A percentile compares a stretch with the other conserved stretches of the same genome.
Conservation (phyloP, 176 grass and related monocot genomes). For the Oryza longistaminata region DNA sequence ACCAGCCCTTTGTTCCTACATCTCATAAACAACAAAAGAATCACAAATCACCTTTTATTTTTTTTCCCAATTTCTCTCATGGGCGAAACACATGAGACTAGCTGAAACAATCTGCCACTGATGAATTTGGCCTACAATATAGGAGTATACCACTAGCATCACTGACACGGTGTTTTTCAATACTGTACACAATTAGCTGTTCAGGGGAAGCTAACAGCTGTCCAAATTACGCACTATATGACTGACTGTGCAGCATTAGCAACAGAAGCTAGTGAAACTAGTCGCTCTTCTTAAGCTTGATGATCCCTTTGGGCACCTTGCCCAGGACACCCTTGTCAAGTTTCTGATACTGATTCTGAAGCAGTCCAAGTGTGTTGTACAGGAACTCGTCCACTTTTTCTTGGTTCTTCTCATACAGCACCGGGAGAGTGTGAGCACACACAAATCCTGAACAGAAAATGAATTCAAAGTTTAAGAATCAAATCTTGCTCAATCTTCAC, state of each 20-base stretch:
- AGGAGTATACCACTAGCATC: not conserved
- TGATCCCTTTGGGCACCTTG: conserved; percentile 65
- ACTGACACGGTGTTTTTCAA: not conserved
- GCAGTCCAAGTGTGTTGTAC: conserved; percentile 52
- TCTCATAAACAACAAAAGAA: not conserved
- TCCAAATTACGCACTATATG: not conserved
- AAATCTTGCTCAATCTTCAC: not conserved
- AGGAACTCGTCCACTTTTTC: conserved; percentile 84
- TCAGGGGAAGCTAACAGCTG: not conserved
- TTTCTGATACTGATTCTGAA: conserved; percentile 69
- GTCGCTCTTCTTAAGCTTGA: conserved; percentile 67
- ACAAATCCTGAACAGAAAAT: conserved; percentile 69
- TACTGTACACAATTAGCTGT: not conserved
- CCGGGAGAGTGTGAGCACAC: conserved; percentile 69
- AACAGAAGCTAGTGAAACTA: conserved; percentile 22
- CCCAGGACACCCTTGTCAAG: conserved; percentile 59
- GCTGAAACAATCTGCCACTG: no score
- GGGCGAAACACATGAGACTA: no score
- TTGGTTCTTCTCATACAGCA: conserved; percentile 85
- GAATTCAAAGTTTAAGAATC: not conserved
- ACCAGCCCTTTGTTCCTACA: no score
- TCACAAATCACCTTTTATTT: not conserved
- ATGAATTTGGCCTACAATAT: not conserved
- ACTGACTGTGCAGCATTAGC: not conserved
- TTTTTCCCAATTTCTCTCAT: not conserved